Base-by-base conservation (phyloP, 768 basidiomycete genomes). In the Lentinula lateritia region DNA sequence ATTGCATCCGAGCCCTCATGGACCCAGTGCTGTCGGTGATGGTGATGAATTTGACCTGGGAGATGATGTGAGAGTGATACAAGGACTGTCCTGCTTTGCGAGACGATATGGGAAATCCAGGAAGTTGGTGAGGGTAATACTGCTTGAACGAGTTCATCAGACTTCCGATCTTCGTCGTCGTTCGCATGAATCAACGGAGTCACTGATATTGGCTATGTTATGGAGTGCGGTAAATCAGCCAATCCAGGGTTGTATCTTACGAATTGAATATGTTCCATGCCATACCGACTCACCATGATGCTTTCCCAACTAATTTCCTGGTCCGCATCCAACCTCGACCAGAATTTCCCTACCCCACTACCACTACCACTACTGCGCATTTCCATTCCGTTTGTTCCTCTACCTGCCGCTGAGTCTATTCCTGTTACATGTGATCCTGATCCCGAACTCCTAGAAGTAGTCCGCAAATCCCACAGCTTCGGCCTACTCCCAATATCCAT, bases 241-340 rank as follows among this genome's bases (percentile, higher is more conserved):
- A 28, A 4, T 28, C 28, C 28, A 28, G 28, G 2, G 28, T 28
- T 28, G 28, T 28, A 52, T 32, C 7, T 28, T 18, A 13, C 52
- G 35, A 35, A 39, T 39, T 18, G 52, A 28, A 28, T 1, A 28
- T 28, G 28, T 28, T 28, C 28, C 28, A 28, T 3, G 28, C 28
- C 3, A 28, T 4, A 28, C 35, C 35, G 52, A 52, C 45, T 58
- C 41, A 46, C 45, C 73, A 74, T 75, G 5, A 81, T 70, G 50
- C 69, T 66, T 23, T 73, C 73, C 81, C 81, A 83, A 42, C 64
- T 61, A 52, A 65, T 65, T 41, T 67, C 63, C 35, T 62, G 63
- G 42, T 60, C 36, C 13, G 55, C 60, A 38, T 55, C 20, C n/a
- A 15, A 12, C 6, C 4, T 38, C 15, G 52, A 35, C 13, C 28